Base-by-base conservation (phyloP, 345 rosid species). In the Hypericum androsaemum region DNA sequence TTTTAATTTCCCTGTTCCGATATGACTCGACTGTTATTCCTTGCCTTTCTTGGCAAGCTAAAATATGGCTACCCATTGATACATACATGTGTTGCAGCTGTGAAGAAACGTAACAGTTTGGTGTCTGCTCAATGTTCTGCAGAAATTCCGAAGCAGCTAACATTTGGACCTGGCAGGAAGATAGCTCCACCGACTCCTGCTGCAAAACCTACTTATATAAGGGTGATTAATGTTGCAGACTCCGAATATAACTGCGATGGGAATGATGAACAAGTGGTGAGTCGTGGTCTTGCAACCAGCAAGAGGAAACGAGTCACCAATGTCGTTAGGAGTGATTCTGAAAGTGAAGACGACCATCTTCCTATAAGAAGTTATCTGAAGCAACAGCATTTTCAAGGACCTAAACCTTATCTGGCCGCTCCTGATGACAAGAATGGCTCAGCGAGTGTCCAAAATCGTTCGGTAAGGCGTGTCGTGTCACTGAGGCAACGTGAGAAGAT, bases 321-420 rank as follows among this genome's bases (percentile, higher is more conserved):
- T 12, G 44, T 83, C 59, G 67, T 89, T 22, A 62, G 68, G 13
- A 85, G 83, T 54, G 89, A 83, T 57, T 57, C 75, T 2, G 94
- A 85, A 63, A 64, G 73, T 57, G 80, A 74, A 11, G 76, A 74
- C 22, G 77, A 78, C 41, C 75, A 78, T 43, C 36, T 62, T 63
- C 84, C 83, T 1, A 75, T 83, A 55, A n/a, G n/a, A n/a, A 58
- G 64, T 8, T 46, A 47, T 44, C 68, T 78, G 60, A 74, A 68
- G 77, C 74, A 59, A 61, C 14, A 63, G 61, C 64, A 41, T 47
- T 55, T 56, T 48, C 56, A 15, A 37, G 71, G 66, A 49, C 49
- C 38, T 16, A 17, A 43, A 41, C 35, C 60, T 56, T 44, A 36
- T 38, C 17, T 7, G 46, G 54, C 36, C 8, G 46, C 59, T 52